These are phyloP conservation scores for Hordeum pubiflorum DNA, from an alignment of 202 grass and related monocot species.

Conservation along the genomic window DNA sequence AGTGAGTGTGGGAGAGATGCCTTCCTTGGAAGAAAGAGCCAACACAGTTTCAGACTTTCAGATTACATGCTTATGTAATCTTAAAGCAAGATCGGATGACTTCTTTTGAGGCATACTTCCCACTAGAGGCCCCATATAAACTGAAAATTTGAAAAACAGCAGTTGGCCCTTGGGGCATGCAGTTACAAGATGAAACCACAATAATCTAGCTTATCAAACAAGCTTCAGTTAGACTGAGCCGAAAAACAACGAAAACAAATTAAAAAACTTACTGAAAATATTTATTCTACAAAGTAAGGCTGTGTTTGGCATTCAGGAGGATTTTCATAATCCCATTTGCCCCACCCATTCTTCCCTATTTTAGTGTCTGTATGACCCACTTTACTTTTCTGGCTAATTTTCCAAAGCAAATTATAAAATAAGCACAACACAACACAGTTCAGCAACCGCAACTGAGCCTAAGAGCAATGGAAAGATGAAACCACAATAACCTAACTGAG, in stretches of 20 bases:
- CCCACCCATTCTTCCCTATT: neutral
- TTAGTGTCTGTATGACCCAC: neutral
- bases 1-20: neutral
- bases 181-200: neutral
- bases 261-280: neutral
- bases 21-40: neutral
- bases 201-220: neutral
- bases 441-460: neutral
- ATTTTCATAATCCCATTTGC: neutral
- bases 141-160: neutral
- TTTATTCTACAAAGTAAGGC: neutral
- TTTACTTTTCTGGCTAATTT: neutral
- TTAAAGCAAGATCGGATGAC: neutral
- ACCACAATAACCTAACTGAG: neutral
- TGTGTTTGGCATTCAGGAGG: neutral
- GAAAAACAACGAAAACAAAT: neutral
- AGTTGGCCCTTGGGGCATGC: neutral
- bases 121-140: neutral
- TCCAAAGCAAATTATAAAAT: neutral
- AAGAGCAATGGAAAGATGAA: neutral
- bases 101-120: neutral
- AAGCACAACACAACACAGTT: neutral
- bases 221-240: neutral
- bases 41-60: neutral
- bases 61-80: neutral